These are phyloP conservation scores for Barbarea vulgaris DNA, from an alignment of 345 rosid genomes.

Conservation along the genomic window DNA sequence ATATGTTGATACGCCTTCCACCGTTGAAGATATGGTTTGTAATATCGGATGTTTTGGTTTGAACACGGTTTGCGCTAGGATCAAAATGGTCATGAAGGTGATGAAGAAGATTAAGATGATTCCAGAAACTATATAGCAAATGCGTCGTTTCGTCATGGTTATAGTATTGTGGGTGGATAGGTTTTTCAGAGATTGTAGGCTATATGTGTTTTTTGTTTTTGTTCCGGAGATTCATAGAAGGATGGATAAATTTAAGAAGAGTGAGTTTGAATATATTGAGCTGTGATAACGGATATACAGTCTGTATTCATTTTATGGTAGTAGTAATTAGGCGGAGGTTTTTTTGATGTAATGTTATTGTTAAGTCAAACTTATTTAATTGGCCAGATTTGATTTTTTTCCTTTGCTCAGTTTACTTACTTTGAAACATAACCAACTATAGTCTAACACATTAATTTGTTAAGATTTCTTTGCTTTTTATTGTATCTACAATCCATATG, in stretches of 20 bases:
- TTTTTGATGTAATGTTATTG: conserved; percentile 1
- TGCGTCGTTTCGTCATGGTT: conserved; percentile 21
- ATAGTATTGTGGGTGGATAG: neutral
- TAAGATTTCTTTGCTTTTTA: conserved; percentile 8
- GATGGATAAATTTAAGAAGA: neutral
- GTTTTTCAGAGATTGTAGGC: neutral
- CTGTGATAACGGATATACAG: neutral
- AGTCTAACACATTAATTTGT: neutral
- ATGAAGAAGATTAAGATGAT: conserved; percentile 36
- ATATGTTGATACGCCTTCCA: conserved; percentile 53
- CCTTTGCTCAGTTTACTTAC: neutral
- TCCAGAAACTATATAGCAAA: conserved; percentile 30
- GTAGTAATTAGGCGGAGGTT: neutral
- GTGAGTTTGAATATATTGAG: neutral
- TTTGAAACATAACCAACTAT: neutral
- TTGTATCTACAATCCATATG: neutral
- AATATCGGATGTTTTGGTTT: conserved; percentile 51
- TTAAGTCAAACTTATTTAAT: conserved; percentile 15
- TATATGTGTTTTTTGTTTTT: neutral
- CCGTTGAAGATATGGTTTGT: conserved; percentile 43
- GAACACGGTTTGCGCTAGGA: conserved; percentile 55
- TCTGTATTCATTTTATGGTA: conserved; percentile 19
- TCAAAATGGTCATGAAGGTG: conserved; percentile 21
- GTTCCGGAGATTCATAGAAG: neutral
- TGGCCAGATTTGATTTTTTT: conserved; percentile 13